A percentile compares a stretch with the other conserved stretches of the same genome.
Conservation (phyloP, 2,329 filamentous ascomycete species). For the Monilinia laxa region DNA sequence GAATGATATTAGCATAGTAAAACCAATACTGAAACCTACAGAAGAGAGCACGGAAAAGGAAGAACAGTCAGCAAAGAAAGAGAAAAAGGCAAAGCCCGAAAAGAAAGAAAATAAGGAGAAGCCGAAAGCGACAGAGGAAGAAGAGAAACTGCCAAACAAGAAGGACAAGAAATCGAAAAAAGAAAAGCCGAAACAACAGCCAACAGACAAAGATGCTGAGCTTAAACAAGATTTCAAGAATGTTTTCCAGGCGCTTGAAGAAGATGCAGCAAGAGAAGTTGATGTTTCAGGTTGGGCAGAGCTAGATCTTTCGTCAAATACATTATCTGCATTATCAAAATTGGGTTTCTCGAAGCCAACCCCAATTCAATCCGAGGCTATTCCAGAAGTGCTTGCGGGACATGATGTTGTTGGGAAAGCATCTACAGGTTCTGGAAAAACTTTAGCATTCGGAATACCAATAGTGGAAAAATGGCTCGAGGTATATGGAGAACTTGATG, state of each 20-base stretch:
- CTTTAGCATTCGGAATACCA: slow-evolving; percentile 89
- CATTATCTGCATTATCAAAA: slow-evolving; percentile 72
- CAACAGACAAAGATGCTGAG: slow-evolving; percentile 27
- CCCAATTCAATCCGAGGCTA: slow-evolving; percentile 73
- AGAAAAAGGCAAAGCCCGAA: slow-evolving; percentile 27
- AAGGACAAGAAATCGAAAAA: slow-evolving; percentile 38
- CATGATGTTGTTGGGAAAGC: slow-evolving; percentile 95
- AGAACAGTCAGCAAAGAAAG: not conserved
- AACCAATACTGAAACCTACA: slow-evolving; percentile 31
- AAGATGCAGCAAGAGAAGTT: slow-evolving; percentile 57
- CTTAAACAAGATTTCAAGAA: slow-evolving; percentile 37
- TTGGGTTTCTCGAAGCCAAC: slow-evolving; percentile 81
- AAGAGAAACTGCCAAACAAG: slow-evolving; percentile 21
- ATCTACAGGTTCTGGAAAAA: slow-evolving; percentile 94
- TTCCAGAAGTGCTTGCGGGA: slow-evolving; percentile 78
- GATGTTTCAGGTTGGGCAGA: slow-evolving; percentile 78
- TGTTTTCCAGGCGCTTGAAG: slow-evolving; percentile 48
- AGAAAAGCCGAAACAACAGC: slow-evolving; percentile 36
- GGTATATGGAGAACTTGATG: slow-evolving; percentile 44
- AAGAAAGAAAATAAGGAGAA: slow-evolving; percentile 24
- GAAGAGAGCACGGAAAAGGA: slow-evolving; percentile 16
- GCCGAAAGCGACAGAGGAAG: slow-evolving; percentile 31
- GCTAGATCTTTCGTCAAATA: slow-evolving; percentile 69
- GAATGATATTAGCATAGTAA: slow-evolving; percentile 35
- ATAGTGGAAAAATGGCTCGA: slow-evolving; percentile 82